Evolutionary conservation across 768 basidiomycete genomes (phyloP), one percentile per base, ranked within the genome.

Genomic region (Hypholoma sublateritium): DNA sequence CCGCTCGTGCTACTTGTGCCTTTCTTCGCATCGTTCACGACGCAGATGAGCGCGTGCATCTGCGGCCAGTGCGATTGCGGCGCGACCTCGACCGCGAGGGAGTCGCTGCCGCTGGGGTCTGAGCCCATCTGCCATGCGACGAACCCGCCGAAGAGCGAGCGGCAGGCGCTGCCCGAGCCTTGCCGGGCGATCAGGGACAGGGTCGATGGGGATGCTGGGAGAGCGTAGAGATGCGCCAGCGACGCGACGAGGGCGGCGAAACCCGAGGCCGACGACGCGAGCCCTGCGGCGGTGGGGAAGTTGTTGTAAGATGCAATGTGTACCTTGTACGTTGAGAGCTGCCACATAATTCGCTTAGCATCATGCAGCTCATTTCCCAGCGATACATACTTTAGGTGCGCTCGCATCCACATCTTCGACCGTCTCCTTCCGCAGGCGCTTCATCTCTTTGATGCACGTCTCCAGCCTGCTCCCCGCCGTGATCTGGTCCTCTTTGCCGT

Each of bases 271-370:
- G 95, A 98, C 1, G 95, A 98, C 1, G 97, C 97, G 44, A 99
- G 86, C 4, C 97, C 97, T 0, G 97, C 97, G 13, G 97, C 97
- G 13, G 97, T 99, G 28, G 97, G 97, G 80, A 99, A 98, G 78
- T 98, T 98, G 82, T 99, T 99, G 76, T 85, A 88, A 6, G 96
- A 98, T 55, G 86, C 85, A 65, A 99, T 94, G 76, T 94, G 95
- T 4, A 98, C 84, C 16, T 81, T 75, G 71, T 76, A 91, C 14
- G 75, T 62, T 0, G 94, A 90, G 36, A 95, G 72, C 88, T 91
- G 64, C 32, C 53, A 19, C n/a, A n/a, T 24, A n/a, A 32, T 5
- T 37, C 19, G 12, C 3, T 21, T 17, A 16, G 12, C 35, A 16
- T 22, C 21, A 12, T 35, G 9, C 13, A 5, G 35, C 8, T 9